phyloP scores from a whole-genome alignment of 768 basidiomycete species.

The Filobasidium wieringae region DNA sequence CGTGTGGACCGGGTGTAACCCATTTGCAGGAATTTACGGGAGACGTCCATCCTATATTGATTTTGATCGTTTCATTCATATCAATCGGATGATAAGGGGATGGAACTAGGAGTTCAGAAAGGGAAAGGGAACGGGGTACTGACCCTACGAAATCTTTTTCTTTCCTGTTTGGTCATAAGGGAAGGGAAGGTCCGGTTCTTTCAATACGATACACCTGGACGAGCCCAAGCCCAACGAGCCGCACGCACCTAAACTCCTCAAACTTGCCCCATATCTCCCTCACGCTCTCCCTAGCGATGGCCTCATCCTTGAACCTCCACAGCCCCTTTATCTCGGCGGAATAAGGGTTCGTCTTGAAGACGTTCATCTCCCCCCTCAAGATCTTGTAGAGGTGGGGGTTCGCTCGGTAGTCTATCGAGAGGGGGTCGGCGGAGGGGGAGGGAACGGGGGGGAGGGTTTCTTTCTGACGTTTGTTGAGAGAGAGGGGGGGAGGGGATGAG shows the following conservation, averaged over 20 bases:
- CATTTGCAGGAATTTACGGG: constrained; percentile 38
- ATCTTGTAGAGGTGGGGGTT: constrained; percentile 14
- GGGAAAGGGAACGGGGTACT: neutral
- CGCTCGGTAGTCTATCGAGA: neutral
- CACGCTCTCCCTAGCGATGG: constrained; percentile 22
- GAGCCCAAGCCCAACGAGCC: neutral
- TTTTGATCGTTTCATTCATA: neutral
- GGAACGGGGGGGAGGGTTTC: neutral
- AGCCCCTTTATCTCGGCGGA: constrained; percentile 25
- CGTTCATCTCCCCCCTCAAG: constrained; percentile 30
- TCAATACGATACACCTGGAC: neutral
- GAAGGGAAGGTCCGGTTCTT: neutral
- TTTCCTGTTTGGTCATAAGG: neutral
- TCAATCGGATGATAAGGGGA: too few relatives aligned
- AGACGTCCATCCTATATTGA: constrained; percentile 27
- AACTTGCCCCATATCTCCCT: constrained; percentile 23
- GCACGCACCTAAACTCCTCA: constrained; percentile 18
- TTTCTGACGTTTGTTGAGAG: neutral
- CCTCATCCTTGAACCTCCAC: constrained; percentile 33
- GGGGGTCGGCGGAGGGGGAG: neutral
- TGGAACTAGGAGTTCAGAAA: neutral
- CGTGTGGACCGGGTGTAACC: constrained; percentile 33
- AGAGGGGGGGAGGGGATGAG: too few relatives aligned
- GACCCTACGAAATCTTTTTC: constrained; percentile 5
- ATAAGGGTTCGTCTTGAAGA: constrained; percentile 36